Conservation (phyloP, 2,329 filamentous ascomycete species). For the Biscogniauxia marginata region DNA sequence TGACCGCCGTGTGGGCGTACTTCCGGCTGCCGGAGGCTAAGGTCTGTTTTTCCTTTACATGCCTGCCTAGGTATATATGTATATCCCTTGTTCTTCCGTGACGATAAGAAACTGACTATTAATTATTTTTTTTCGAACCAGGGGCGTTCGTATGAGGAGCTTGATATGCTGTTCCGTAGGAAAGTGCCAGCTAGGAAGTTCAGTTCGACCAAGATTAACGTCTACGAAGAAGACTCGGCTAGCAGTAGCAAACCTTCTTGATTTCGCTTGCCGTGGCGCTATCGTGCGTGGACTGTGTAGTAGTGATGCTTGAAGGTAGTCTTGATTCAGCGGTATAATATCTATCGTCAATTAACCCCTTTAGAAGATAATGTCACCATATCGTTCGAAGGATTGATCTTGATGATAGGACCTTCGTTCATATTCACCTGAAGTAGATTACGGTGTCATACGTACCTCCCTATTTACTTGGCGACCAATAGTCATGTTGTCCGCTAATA, state of each 20-base stretch:
- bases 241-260: not conserved
- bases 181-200: not conserved
- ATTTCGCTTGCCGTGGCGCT: not conserved
- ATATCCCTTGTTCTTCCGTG: not conserved
- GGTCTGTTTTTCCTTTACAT: not conserved
- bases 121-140: not conserved
- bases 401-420: too few relatives aligned
- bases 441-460: too few relatives aligned
- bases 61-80: too few relatives aligned
- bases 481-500: too few relatives aligned
- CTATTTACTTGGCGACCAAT: too few relatives aligned
- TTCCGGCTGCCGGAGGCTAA: conserved; percentile 59
- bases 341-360: too few relatives aligned
- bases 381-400: too few relatives aligned
- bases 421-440: too few relatives aligned
- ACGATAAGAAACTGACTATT: conserved; percentile 36
- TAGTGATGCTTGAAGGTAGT: too few relatives aligned
- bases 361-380: too few relatives aligned
- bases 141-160: conserved; percentile 1
- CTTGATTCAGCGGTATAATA: too few relatives aligned
- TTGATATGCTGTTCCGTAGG: not conserved
- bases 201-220: not conserved
- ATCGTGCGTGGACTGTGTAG: too few relatives aligned
- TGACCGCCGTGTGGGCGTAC: conserved; percentile 61
- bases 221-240: not conserved